Evolutionary conservation across 1,284 basidiomycete species (phyloP), one percentile per base, ranked within the genome.

Genomic region (Marasmius sp.): DNA sequence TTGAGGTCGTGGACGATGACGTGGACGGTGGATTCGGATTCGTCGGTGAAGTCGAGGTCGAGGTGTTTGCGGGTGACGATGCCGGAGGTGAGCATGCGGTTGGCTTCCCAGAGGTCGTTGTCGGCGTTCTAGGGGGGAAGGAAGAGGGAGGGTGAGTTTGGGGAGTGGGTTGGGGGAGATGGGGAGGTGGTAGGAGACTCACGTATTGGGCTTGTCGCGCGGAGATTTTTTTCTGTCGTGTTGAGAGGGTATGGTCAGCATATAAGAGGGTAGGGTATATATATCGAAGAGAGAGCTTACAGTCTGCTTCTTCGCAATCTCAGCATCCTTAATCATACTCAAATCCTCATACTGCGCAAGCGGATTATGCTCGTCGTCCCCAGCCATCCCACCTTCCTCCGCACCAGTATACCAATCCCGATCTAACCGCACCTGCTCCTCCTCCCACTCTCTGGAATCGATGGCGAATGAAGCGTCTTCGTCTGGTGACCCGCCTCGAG

Each of bases 71-170:
- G 88, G 5, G 93, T 93, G 1, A 93, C 93, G 14, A 98, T 90
- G 70, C 97, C 97, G 12, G 96, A 98, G 0, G 93, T 95, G 11
- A 95, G 83, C 89, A 99, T 94, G 70, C 96, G 92, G 70, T 99
- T 98, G 7, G 92, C 93, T 79, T 99, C 97, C 97, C 97, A 99
- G 1, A 97, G 80, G 68, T 99, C 97, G 68, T 96, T 97, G 73
- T 99, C 97, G 22, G 94, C 94, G 68, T 98, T 98, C 92, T 95
- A 70, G 2, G 52, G 12, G n/a, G n/a, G n/a, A n/a, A n/a, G n/a
- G n/a, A n/a, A 43, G 56, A 57, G 52, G n/a, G 39, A 51, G 7
- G 34, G 34, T 54, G 52, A 38, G 52, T n/a, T 36, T 18, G 34
- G 59, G 7, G 67, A 33, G 36, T 41, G n/a, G n/a, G n/a, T n/a